A percentile compares a stretch with the other conserved stretches of the same genome.
These are phyloP conservation scores for Pestalotiopsis sp. DNA, from an alignment of 2,329 filamentous ascomycete species.

Conservation along the genomic window DNA sequence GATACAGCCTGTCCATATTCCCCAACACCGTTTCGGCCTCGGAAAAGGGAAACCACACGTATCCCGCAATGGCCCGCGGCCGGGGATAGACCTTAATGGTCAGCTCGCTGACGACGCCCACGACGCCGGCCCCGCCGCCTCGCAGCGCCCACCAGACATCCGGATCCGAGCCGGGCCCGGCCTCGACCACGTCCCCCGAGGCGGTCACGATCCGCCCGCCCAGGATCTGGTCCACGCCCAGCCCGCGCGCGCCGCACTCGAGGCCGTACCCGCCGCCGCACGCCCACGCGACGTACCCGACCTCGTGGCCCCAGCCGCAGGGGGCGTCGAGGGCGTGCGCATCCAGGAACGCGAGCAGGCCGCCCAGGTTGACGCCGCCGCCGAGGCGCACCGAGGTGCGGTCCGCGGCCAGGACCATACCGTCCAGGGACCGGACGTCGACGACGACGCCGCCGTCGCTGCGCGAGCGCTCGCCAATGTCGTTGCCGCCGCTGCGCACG, in stretches of 20 bases:
- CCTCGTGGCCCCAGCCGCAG: constrained; percentile 10
- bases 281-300: constrained; percentile 14
- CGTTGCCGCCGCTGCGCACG: constrained; percentile 13
- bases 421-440: constrained; percentile 12
- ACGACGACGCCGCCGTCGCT: constrained; percentile 12
- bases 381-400: constrained; percentile 7
- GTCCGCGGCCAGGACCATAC: constrained; percentile 1
- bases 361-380: constrained; percentile 5
- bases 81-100: constrained; percentile 10
- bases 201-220: constrained; percentile 11
- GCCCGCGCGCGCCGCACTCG: constrained; percentile 3
- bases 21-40: constrained; percentile 10
- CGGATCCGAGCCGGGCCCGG: background rate
- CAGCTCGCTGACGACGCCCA: constrained; percentile 14
- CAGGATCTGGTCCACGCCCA: constrained; percentile 13
- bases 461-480: constrained; percentile 8
- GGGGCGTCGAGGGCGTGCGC: constrained; percentile 10
- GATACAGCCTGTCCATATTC: constrained; percentile 7
- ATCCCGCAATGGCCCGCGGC: constrained; percentile 8
- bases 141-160: constrained; percentile 12
- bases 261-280: constrained; percentile 14
- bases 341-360: constrained; percentile 7
- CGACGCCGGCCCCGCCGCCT: constrained; percentile 10
- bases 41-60: constrained; percentile 9
- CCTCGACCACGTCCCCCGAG: constrained; percentile 3